phyloP scores from a whole-genome alignment of 2,329 filamentous ascomycete species.

The Cercospora sp. region DNA sequence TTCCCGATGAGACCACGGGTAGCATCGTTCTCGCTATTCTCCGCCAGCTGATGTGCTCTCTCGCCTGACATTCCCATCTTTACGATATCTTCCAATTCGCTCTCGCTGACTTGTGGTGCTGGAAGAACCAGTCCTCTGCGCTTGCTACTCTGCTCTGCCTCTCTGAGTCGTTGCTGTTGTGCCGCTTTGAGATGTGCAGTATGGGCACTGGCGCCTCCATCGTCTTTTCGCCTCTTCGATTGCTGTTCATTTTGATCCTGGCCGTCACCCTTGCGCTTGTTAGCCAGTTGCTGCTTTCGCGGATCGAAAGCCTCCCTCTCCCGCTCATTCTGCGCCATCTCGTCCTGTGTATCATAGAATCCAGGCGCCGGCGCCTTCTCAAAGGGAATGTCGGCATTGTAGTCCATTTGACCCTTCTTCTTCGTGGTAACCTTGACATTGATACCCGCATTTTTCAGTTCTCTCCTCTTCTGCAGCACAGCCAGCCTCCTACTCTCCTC shows the following conservation, averaged over 20 bases:
- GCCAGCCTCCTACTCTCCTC: conserved; percentile 91
- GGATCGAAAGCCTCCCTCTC: conserved; percentile 87
- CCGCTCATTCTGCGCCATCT: conserved; percentile 76
- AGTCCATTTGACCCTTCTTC: conserved; percentile 98
- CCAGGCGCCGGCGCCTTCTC: conserved; percentile 86
- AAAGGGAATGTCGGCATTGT: conserved; percentile 98
- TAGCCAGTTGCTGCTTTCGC: conserved; percentile 83
- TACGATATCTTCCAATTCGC: conserved; percentile 93
- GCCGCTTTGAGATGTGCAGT: conserved; percentile 90
- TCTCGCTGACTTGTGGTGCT: conserved; percentile 86
- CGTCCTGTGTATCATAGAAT: conserved; percentile 91
- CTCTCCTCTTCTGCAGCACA: conserved; percentile 87
- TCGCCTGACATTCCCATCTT: conserved; percentile 98
- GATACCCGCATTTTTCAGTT: conserved; percentile 96
- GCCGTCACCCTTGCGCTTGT: conserved; percentile 89
- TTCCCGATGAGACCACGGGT: conserved; percentile 84
- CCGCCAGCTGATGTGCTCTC: conserved; percentile 73
- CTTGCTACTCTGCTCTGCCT: conserved; percentile 96
- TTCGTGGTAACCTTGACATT: conserved; percentile 92
- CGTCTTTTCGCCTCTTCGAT: conserved; percentile 80
- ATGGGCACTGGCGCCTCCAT: conserved; percentile 72
- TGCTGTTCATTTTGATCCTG: conserved; percentile 73
- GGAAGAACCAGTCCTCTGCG: conserved; percentile 80
- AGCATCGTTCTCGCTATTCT: conserved; percentile 77
- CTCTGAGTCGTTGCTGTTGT: conserved; percentile 89